Evolutionary conservation across 129 eudicot species (phyloP), one percentile per base, ranked within the genome.

Genomic region (Ambrosia artemisiifolia): DNA sequence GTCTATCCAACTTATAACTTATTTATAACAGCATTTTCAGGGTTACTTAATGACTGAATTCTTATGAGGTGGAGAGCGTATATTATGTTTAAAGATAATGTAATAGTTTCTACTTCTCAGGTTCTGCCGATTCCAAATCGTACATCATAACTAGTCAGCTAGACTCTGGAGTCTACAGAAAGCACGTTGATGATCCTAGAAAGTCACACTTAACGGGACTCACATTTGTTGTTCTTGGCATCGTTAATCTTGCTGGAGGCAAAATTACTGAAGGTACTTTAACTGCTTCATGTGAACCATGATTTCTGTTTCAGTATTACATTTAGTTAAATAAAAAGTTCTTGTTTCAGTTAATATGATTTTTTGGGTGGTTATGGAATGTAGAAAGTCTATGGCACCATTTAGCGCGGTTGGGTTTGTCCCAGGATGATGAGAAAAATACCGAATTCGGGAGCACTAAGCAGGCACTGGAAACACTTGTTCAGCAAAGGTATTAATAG

Each of bases 371-470:
- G 16, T 71, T 65, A 24, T 79, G 71, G 62, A 53, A 79, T 55
- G 67, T 70, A 93, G 98, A 94, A 75, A 88, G 80, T 73, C 88
- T 94, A 36, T 94, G 98, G 98, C 95, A 91, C 81, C 98, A 85
- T 75, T 81, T 94, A 74, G 90, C 83, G 83, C 86, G 96, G 55
- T 53, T 94, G 82, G 98, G 97, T 54, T 75, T 94, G 82, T 69
- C 75, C 66, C 96, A 84, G 67, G 84, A 76, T 46, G 91, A 94
- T 60, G 96, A 94, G 74, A 84, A 54, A 59, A 90, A 94, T 81
- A 74, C 86, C 7, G 77, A 51, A 11, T 82, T 87, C 24, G 96
- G 95, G 65, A 94, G 75, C 78, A 82, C 73, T 54, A 94, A 94
- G 56, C 87, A 79, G 77, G 78, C 93, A 13, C 51, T 94, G 43